phyloP scores from a whole-genome alignment of 2,329 filamentous ascomycete genomes.

The Trichoderma sp. region DNA sequence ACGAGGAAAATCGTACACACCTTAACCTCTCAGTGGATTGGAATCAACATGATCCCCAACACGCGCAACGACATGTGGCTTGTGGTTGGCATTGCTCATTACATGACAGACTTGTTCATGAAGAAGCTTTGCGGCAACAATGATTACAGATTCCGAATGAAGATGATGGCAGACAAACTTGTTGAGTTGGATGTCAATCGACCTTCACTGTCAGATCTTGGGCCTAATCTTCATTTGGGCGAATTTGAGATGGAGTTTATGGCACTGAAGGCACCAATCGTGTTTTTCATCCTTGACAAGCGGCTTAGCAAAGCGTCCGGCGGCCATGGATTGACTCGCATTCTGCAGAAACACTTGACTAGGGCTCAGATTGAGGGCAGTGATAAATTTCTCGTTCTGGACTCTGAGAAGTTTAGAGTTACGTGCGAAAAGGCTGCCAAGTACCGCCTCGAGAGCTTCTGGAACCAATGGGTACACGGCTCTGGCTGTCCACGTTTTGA shows the following conservation, averaged over 20 bases:
- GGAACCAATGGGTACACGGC: slow-evolving; percentile 87
- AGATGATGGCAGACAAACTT: slow-evolving; percentile 77
- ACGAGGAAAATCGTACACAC: slow-evolving; percentile 81
- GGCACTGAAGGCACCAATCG: slow-evolving; percentile 83
- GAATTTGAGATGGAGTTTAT: slow-evolving; percentile 89
- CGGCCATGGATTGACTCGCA: slow-evolving; percentile 80
- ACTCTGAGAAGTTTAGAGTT: slow-evolving; percentile 73
- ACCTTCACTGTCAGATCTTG: slow-evolving; percentile 80
- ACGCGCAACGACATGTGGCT: slow-evolving; percentile 83
- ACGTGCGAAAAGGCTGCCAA: slow-evolving; percentile 88
- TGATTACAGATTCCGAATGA: slow-evolving; percentile 88
- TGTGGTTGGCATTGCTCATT: slow-evolving; percentile 85
- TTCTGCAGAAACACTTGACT: slow-evolving; percentile 82
- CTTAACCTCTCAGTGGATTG: slow-evolving; percentile 90
- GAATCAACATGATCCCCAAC: slow-evolving; percentile 86
- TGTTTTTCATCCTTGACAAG: slow-evolving; percentile 92
- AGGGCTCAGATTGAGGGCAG: slow-evolving; percentile 71
- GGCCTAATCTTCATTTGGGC: slow-evolving; percentile 75
- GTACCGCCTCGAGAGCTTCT: slow-evolving; percentile 84
- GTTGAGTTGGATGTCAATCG: slow-evolving; percentile 79
- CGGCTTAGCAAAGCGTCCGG: slow-evolving; percentile 81
- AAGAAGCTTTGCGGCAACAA: slow-evolving; percentile 90
- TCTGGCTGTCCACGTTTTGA: slow-evolving; percentile 87
- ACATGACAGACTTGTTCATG: slow-evolving; percentile 93
- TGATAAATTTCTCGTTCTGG: slow-evolving; percentile 70